Evolutionary conservation across 2,329 filamentous ascomycete genomes (phyloP).

Genomic region (Sporothrix euskadiensis): DNA sequence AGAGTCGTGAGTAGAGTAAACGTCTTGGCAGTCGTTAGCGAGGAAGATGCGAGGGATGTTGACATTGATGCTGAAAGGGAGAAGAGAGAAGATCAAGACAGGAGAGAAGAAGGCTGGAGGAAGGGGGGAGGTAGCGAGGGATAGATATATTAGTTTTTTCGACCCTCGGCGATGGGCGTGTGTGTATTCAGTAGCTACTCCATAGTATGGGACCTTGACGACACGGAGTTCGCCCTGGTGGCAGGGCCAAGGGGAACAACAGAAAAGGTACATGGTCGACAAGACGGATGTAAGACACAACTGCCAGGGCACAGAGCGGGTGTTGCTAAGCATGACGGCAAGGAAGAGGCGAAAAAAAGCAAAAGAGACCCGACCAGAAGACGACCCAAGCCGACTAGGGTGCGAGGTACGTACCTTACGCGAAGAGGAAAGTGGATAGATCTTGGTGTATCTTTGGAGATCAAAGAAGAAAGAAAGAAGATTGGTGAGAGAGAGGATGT

Average conservation of each 20-base stretch:
- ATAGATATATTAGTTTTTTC: constrained; percentile 17
- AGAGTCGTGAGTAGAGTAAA: neutral
- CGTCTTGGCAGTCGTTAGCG: neutral
- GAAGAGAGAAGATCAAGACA: neutral
- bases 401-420: constrained; percentile 27
- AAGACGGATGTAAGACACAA: constrained; percentile 10
- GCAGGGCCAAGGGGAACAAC: neutral
- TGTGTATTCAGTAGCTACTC: neutral
- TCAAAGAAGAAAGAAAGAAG: neutral
- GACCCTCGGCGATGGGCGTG: neutral
- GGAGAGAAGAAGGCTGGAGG: neutral
- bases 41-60: constrained; percentile 8
- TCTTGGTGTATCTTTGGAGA: neutral
- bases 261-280: neutral
- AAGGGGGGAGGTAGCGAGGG: constrained; percentile 7
- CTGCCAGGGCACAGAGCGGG: neutral
- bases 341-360: neutral
- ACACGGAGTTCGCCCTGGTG: neutral
- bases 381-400: neutral
- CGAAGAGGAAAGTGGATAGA: constrained; percentile 26
- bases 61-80: neutral
- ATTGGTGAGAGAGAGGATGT: constrained; percentile 9
- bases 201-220: neutral
- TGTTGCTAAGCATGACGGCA: neutral
- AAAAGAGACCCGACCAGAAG: neutral